phyloP scores from a whole-genome alignment of 352 stramenopile species.

The Pilasporangium apinafurcum region DNA sequence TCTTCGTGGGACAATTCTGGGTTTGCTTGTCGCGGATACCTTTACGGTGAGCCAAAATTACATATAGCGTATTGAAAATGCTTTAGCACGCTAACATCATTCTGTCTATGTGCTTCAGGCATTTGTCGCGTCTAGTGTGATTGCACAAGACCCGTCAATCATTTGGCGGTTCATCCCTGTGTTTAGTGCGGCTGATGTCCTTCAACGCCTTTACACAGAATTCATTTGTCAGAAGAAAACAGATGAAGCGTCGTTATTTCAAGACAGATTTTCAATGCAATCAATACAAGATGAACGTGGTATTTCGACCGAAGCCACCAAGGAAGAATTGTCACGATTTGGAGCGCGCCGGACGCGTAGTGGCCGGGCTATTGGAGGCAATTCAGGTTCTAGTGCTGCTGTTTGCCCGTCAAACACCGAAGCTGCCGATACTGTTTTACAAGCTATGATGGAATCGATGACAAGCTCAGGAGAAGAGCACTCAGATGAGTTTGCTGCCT shows the following conservation, averaged over 20 bases:
- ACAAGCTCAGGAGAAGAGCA: constrained; percentile 14
- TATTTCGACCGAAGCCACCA: background rate
- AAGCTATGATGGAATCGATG: constrained; percentile 28
- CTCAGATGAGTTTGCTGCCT: constrained; percentile 41
- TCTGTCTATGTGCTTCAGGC: constrained; percentile 23
- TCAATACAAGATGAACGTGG: constrained; percentile 6
- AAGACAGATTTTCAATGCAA: constrained; percentile 56
- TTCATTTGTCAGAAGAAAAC: constrained; percentile 66
- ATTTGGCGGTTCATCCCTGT: constrained; percentile 78
- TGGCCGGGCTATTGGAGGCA: constrained; percentile 8
- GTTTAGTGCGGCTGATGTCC: constrained; percentile 70
- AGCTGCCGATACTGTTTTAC: constrained; percentile 6
- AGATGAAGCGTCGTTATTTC: constrained; percentile 54
- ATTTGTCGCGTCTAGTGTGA: constrained; percentile 82
- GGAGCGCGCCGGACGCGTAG: constrained; percentile 11
- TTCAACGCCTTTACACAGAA: constrained; percentile 68
- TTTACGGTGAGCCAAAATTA: constrained; percentile 51
- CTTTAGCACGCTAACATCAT: background rate
- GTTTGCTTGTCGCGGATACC: constrained; percentile 77
- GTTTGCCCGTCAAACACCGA: too few species aligned
- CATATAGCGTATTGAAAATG: background rate
- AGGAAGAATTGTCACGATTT: background rate
- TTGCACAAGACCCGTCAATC: constrained; percentile 49
- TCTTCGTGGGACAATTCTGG: constrained; percentile 73
- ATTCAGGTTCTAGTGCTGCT: background rate